Conservation (phyloP, 1,139 yeast genomes). For the Petasospora rhodanensis region DNA sequence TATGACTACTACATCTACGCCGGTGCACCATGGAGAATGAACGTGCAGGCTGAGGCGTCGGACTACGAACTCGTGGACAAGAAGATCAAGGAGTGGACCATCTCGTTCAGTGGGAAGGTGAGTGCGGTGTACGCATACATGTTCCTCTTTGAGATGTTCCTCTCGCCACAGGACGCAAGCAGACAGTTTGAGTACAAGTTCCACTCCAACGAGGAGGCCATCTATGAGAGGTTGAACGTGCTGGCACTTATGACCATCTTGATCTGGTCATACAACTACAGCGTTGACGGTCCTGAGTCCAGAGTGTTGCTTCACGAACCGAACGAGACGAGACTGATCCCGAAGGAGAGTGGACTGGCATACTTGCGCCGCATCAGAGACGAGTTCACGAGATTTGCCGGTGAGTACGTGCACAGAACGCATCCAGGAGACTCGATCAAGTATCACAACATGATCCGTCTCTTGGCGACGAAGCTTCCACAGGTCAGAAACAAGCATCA, state of each 20-base stretch:
- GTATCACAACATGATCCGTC: slow-evolving; percentile 33
- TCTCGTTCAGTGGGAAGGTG: slow-evolving; percentile 36
- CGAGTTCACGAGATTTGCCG: slow-evolving; percentile 33
- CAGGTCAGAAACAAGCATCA: slow-evolving; percentile 37
- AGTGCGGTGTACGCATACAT: slow-evolving; percentile 63
- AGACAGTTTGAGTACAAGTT: slow-evolving; percentile 29
- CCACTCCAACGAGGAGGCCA: slow-evolving; percentile 48
- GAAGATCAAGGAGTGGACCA: slow-evolving; percentile 51
- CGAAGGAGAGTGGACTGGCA: slow-evolving; percentile 21
- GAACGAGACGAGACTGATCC: slow-evolving; percentile 18
- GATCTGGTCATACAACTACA: slow-evolving; percentile 55
- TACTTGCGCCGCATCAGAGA: slow-evolving; percentile 36
- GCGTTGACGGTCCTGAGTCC: slow-evolving; percentile 52
- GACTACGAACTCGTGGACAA: slow-evolving; percentile 51
- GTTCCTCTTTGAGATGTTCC: slow-evolving; percentile 57
- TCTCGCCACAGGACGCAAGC: slow-evolving; percentile 39
- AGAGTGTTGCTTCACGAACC: slow-evolving; percentile 20
- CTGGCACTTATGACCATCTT: slow-evolving; percentile 49
- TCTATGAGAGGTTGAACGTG: slow-evolving; percentile 52
- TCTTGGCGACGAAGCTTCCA: slow-evolving; percentile 27
- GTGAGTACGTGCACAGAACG: slow-evolving; percentile 27
- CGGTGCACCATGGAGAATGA: slow-evolving; percentile 82
- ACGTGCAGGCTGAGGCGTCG: slow-evolving; percentile 56
- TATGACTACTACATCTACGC: slow-evolving; percentile 75
- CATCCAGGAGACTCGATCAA: slow-evolving; percentile 31